Evolutionary conservation across 2,329 filamentous ascomycete genomes (phyloP), one percentile per base, ranked within the genome.

Genomic region (Dactylonectria macrodidyma): DNA sequence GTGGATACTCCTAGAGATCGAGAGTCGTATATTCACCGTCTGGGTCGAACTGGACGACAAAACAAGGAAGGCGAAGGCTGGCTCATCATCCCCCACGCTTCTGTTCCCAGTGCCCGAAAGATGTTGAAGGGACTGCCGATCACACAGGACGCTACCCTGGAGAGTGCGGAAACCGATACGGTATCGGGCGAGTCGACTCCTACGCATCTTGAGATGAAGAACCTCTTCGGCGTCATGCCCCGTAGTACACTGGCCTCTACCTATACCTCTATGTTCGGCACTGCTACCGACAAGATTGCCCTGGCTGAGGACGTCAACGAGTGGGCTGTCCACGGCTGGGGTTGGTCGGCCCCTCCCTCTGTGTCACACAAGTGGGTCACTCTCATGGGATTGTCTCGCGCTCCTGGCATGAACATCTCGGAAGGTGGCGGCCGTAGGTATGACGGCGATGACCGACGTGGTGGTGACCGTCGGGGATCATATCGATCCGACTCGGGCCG

Each of bases 41-140:
- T 95, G 48, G 93, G 93, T 59, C 92, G 93, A 69, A 95, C 93
- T 9, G 93, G 87, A 63, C 91, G 94, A 76, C 93, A 93, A 33
- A 89, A 90, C 68, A 93, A 93, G 79, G 85, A 89, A 72, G 93
- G 93, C 51, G 85, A 93, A 76, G 92, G 91, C 64, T 94, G 89
- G 86, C 79, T 95, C 38, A 79, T 95, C 54, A 70, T 94, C 2
- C 83, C 89, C 1, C 80, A 88, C 11, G 76, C 84, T 14, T 91
- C 93, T 73, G 78, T 86, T 7, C 19, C 71, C 0, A 78, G 82
- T 51, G 83, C 88, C 3, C 84, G 87, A 51, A 73, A 76, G 10
- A 82, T 88, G 55, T 85, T 95, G 60, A 78, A 80, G 5, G 85
- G 86, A 4, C 83, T 95, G 14, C 91, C 91, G 14, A 84, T 94